Base-by-base conservation (phyloP, 805 yeast genomes). In the Babjeviella inositovora region DNA sequence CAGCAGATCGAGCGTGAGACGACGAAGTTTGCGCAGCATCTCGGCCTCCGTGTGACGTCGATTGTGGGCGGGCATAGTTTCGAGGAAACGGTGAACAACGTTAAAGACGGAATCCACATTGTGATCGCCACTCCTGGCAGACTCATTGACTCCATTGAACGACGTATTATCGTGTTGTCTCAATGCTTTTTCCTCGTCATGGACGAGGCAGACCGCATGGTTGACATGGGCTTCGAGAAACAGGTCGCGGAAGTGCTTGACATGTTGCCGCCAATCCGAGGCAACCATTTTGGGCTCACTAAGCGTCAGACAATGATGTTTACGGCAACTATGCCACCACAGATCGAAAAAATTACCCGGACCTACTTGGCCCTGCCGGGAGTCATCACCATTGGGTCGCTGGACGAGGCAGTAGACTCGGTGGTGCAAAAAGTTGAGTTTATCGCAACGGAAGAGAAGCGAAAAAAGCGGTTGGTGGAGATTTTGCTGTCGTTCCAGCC, bases 171-270 rank as follows among this genome's bases (percentile, higher is more conserved):
- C 3, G 62, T 61, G 2, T 47, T 85, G 16, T 52, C 50, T 18
- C 66, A 67, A 28, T 67, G 93, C 30, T 60, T 60, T 30, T 75
- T 70, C 30, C 47, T 87, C 12, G 73, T 80, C 2, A 58, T 85
- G 53, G 98, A 87, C 50, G 98, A 87, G 47, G 94, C 95, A 2
- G 98, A 87, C 45, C 58, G 85, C 33, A 87, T 87, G 97, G 71
- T 87, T 20, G 94, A 84, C 43, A 62, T 87, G 67, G 96, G 96
- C 4, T 87, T 87, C 43, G 94, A 82, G 41, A 75, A 66, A 16
- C 82, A 82, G 38, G 64, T 87, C 22, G 62, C 60, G 12, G 55
- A 60, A 19, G 68, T 87, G 9, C 43, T 77, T 24, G 53, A 50
- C 4, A 50, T 51, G 17, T 50, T 80, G n/a, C 75, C 81, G 1